Percentiles rank a stretch among this genome's conserved stretches.
These are phyloP conservation scores for Liriodendron chinense DNA, from an alignment of 164 flowering plant genomes.

Conservation along the genomic window DNA sequence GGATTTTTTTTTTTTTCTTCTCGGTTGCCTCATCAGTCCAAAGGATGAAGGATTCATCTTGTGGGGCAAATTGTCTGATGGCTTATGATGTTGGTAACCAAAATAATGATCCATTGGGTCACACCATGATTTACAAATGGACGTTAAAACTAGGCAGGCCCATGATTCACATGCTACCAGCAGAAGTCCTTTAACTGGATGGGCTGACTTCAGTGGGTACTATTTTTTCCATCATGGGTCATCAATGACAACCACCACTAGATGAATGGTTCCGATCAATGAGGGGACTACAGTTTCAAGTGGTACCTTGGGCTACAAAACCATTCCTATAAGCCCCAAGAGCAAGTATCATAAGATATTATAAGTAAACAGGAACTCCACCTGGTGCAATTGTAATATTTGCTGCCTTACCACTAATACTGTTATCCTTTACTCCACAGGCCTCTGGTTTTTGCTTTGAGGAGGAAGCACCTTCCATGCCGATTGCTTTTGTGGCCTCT, in stretches of 20 bases:
- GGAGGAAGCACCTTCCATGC: constrained; percentile 36
- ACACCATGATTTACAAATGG: too few species aligned
- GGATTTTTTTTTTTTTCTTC: too few species aligned
- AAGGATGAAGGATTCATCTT: too few species aligned
- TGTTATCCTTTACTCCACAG: background rate
- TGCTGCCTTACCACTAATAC: background rate
- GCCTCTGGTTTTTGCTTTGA: constrained; percentile 32
- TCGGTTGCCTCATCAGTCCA: too few species aligned
- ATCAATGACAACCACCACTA: background rate
- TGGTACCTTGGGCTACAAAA: too few species aligned
- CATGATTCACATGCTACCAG: background rate
- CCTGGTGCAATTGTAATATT: constrained; percentile 22
- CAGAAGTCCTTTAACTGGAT: background rate
- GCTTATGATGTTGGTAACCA: too few species aligned
- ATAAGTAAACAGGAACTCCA: constrained; percentile 3
- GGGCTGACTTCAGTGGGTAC: background rate
- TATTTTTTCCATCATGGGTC: too few species aligned
- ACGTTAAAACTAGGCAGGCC: too few species aligned
- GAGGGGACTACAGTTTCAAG: background rate
- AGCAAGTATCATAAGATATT: too few species aligned
- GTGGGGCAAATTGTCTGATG: too few species aligned
- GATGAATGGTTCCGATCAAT: background rate
- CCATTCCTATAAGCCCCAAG: too few species aligned
- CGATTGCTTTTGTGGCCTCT: constrained; percentile 15
- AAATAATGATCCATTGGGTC: too few species aligned